Conservation (phyloP, 768 basidiomycete species). For the Kwoniella botswanensis region DNA sequence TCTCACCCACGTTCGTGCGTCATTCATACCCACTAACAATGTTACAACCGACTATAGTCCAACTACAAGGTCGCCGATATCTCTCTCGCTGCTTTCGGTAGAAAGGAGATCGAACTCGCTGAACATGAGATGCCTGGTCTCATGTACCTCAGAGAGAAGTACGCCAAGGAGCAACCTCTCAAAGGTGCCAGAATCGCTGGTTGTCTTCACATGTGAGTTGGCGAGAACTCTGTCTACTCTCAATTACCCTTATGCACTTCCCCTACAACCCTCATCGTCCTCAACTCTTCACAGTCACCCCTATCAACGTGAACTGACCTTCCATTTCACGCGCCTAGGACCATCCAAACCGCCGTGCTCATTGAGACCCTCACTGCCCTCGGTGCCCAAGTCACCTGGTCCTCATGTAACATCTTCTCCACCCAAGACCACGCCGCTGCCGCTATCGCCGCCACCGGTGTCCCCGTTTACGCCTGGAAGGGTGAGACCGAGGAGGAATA, state of each 20-base stretch:
- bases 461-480: conserved; percentile 99
- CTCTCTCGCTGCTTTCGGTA: conserved; percentile 96
- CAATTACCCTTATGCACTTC: neutral
- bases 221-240: neutral
- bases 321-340: conserved; percentile 65
- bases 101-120: conserved; percentile 99
- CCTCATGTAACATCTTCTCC: conserved; percentile 99
- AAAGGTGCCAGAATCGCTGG: conserved; percentile 95
- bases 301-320: neutral
- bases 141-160: conserved; percentile 89
- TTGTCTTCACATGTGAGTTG: conserved; percentile 89
- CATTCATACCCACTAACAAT: conserved; percentile 2
- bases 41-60: conserved; percentile 22
- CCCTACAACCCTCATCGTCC: neutral
- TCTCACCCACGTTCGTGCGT: conserved; percentile 21
- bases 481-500: conserved; percentile 99
- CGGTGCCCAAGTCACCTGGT: conserved; percentile 98
- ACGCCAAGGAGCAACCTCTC: conserved; percentile 79
- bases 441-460: conserved; percentile 96
- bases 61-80: conserved; percentile 88
- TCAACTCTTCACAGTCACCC: conserved; percentile 5
- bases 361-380: conserved; percentile 96
- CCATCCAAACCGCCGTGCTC: conserved; percentile 96
- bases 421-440: conserved; percentile 99
- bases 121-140: conserved; percentile 75